phyloP scores from a whole-genome alignment of 164 flowering plant genomes.

The Cinnamomum chago region DNA sequence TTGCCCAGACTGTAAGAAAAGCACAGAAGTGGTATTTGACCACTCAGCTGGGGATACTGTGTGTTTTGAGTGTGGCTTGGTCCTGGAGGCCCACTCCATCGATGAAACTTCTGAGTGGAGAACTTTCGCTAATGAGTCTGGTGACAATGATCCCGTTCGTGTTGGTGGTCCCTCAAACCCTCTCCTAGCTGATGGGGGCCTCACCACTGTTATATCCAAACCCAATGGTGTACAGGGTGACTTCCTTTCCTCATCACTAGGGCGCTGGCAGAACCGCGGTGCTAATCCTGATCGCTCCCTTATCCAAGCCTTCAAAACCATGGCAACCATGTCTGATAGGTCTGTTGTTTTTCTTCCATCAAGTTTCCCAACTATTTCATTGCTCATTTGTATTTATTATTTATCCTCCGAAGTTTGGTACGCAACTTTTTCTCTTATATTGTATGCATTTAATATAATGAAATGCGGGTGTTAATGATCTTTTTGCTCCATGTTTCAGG shows the following conservation, averaged over 20 bases:
- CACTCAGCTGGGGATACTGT: constrained; percentile 34
- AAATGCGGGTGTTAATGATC: constrained; percentile 7
- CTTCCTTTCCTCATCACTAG: constrained; percentile 38
- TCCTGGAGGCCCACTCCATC: constrained; percentile 31
- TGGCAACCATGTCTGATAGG: constrained; percentile 48
- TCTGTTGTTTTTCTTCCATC: neutral
- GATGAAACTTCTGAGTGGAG: constrained; percentile 40
- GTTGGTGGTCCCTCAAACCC: constrained; percentile 34
- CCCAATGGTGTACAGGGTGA: constrained; percentile 35
- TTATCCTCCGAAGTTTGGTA: neutral
- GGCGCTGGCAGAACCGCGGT: constrained; percentile 45
- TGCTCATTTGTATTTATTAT: neutral
- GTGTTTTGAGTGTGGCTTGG: constrained; percentile 32
- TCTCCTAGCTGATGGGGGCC: constrained; percentile 30
- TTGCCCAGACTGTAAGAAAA: constrained; percentile 32
- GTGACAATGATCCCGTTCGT: constrained; percentile 30
- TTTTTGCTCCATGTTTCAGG: constrained; percentile 31
- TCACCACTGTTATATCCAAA: constrained; percentile 38
- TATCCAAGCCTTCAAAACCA: constrained; percentile 35
- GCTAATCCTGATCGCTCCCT: constrained; percentile 41
- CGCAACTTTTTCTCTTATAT: neutral
- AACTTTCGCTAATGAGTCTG: constrained; percentile 31
- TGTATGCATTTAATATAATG: neutral
- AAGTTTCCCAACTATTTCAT: neutral
- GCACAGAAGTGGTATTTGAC: constrained; percentile 29